Evolutionary conservation across 2,329 filamentous ascomycete species (phyloP).

Genomic region (Botryosphaeria dothidea): DNA sequence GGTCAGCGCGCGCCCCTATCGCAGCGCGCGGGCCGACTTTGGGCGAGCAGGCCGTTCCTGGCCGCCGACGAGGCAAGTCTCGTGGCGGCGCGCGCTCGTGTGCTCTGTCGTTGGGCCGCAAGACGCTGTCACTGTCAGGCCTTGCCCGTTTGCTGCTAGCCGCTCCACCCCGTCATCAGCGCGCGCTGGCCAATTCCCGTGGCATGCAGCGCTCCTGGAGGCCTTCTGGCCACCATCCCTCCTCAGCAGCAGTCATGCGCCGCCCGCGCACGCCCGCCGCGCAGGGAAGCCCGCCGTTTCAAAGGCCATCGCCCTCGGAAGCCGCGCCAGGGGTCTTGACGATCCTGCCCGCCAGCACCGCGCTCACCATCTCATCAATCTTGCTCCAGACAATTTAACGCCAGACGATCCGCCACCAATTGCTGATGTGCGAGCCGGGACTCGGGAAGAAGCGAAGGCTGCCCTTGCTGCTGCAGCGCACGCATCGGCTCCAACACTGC

Average conservation of each 20-base stretch:
- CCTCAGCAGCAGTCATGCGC: conserved; percentile 1
- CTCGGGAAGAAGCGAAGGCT: conserved; percentile 13
- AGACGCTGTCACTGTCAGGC: conserved; percentile 7
- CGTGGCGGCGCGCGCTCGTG: conserved; percentile 13
- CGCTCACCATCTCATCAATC: background rate
- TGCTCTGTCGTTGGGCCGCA: background rate
- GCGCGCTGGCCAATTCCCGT: conserved; percentile 9
- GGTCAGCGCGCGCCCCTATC: conserved; percentile 14
- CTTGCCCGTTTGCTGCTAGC: conserved; percentile 11
- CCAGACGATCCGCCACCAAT: conserved; percentile 13
- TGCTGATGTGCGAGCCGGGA: conserved; percentile 6
- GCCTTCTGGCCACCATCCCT: background rate
- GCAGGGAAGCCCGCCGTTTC: conserved; percentile 15
- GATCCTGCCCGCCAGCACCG: conserved; percentile 8
- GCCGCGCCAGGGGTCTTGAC: conserved; percentile 8
- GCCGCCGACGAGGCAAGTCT: background rate
- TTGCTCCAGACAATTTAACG: conserved; percentile 14
- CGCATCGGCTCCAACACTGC: background rate
- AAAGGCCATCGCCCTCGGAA: background rate
- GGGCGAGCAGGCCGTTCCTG: conserved; percentile 14
- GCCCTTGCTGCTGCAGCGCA: background rate
- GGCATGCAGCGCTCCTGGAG: conserved; percentile 12
- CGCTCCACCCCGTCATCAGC: conserved; percentile 3
- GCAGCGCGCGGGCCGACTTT: conserved; percentile 14
- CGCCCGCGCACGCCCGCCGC: conserved; percentile 6